phyloP scores from a whole-genome alignment of 768 basidiomycete species.

The Dendrothele bispora region DNA sequence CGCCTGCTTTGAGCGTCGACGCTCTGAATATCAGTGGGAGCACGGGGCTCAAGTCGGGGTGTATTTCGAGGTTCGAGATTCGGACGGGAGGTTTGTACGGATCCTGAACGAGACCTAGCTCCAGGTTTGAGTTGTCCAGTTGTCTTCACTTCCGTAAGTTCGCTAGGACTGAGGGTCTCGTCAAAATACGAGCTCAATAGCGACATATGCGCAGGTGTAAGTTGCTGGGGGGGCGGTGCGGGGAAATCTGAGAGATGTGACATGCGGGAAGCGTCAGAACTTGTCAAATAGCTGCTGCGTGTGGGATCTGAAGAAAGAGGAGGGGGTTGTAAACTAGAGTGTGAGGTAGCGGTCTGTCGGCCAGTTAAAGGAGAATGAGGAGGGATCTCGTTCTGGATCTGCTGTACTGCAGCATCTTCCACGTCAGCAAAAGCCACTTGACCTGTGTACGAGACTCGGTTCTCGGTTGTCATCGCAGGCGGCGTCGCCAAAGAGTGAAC shows the following conservation, averaged over 20 bases:
- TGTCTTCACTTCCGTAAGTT: slow-evolving; percentile 11
- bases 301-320: slow-evolving; percentile 25
- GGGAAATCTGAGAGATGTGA: slow-evolving; percentile 76
- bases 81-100: slow-evolving; percentile 4
- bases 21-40: not conserved
- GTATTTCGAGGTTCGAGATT: slow-evolving; percentile 7
- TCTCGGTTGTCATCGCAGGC: slow-evolving; percentile 36
- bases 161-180: slow-evolving; percentile 19
- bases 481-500: slow-evolving; percentile 55
- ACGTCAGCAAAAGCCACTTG: slow-evolving; percentile 29
- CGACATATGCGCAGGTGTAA: slow-evolving; percentile 33
- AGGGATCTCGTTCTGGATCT: slow-evolving; percentile 6
- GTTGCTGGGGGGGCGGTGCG: slow-evolving; percentile 45
- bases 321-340: slow-evolving; percentile 31
- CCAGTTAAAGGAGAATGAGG: slow-evolving; percentile 9
- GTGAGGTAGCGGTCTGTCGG: slow-evolving; percentile 16
- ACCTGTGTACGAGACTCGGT: slow-evolving; percentile 39
- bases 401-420: slow-evolving; percentile 5
- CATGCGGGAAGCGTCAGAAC: slow-evolving; percentile 60
- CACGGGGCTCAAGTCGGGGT: slow-evolving; percentile 5
- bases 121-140: slow-evolving; percentile 3
- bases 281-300: slow-evolving; percentile 63
- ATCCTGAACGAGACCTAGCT: slow-evolving; percentile 9
- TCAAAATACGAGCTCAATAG: slow-evolving; percentile 47
- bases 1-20: slow-evolving; percentile 8